Percentiles rank a stretch among this genome's conserved stretches.
These are phyloP conservation scores for Ogataea polymorpha DNA, from an alignment of 805 yeast species.

Conservation along the genomic window DNA sequence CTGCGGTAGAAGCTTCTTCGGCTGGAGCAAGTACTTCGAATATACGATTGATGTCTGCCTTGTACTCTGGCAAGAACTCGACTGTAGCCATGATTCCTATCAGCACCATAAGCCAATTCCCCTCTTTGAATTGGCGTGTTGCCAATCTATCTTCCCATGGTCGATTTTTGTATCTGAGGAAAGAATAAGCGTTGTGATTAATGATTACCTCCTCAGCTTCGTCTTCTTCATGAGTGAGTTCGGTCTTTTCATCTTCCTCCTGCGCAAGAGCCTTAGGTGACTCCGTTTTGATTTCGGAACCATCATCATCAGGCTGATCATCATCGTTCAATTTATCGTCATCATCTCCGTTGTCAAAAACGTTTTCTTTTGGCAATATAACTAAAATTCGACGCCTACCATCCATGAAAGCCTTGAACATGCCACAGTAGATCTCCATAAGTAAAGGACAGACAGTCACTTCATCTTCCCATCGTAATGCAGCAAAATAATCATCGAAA, in stretches of 20 bases:
- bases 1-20: conserved; percentile 45
- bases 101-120: conserved; percentile 78
- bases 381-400: conserved; percentile 32
- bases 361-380: conserved; percentile 28
- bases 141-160: conserved; percentile 79
- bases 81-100: conserved; percentile 68
- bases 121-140: conserved; percentile 73
- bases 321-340: conserved; percentile 25
- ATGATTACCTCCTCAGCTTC: conserved; percentile 32
- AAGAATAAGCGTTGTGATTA: conserved; percentile 42
- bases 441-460: conserved; percentile 49
- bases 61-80: conserved; percentile 54
- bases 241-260: conserved; percentile 16
- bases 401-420: conserved; percentile 53
- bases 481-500: conserved; percentile 71
- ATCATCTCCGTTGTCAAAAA: conserved; percentile 21
- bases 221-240: conserved; percentile 12
- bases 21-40: conserved; percentile 58
- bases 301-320: conserved; percentile 19
- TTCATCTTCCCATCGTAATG: conserved; percentile 46
- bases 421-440: conserved; percentile 67
- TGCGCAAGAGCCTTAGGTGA: conserved; percentile 24
- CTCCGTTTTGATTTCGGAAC: conserved; percentile 20
- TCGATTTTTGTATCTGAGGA: conserved; percentile 54
- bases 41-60: conserved; percentile 46